These are phyloP conservation scores for Coemansia guatemalensis DNA, from an alignment of 192 early-diverging fungal genomes.

Conservation along the genomic window DNA sequence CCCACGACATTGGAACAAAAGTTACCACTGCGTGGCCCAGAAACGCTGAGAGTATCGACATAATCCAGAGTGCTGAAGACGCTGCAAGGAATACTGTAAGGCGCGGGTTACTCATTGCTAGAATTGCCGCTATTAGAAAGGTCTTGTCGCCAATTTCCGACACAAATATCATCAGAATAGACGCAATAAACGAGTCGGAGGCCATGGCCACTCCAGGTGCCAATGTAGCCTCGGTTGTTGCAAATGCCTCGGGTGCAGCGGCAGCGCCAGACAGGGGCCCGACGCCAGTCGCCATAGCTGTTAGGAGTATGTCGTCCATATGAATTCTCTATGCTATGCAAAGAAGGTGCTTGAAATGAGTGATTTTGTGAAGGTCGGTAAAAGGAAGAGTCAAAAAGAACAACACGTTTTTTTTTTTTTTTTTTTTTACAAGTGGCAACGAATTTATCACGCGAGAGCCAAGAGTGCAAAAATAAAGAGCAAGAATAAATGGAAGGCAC, in stretches of 20 bases:
- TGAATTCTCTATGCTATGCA: not conserved
- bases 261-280: not conserved
- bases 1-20: constrained; percentile 84
- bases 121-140: constrained; percentile 96
- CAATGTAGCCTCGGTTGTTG: constrained; percentile 12
- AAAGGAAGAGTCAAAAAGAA: not conserved
- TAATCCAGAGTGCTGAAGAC: constrained; percentile 81
- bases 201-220: constrained; percentile 5
- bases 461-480: not conserved
- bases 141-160: constrained; percentile 99
- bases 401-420: not conserved
- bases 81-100: constrained; percentile 88
- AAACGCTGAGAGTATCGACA: constrained; percentile 94
- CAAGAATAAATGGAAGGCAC: not conserved
- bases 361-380: not conserved
- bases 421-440: not conserved
- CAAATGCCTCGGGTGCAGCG: constrained; percentile 3
- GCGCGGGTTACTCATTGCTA: constrained; percentile 97
- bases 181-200: constrained; percentile 52
- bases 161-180: constrained; percentile 86
- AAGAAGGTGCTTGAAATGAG: not conserved
- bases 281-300: not conserved
- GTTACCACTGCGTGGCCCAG: constrained; percentile 89
- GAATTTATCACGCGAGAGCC: not conserved
- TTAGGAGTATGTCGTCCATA: not conserved